Evolutionary conservation across 345 rosid genomes (phyloP).

Genomic region (Eucalyptus victrix): DNA sequence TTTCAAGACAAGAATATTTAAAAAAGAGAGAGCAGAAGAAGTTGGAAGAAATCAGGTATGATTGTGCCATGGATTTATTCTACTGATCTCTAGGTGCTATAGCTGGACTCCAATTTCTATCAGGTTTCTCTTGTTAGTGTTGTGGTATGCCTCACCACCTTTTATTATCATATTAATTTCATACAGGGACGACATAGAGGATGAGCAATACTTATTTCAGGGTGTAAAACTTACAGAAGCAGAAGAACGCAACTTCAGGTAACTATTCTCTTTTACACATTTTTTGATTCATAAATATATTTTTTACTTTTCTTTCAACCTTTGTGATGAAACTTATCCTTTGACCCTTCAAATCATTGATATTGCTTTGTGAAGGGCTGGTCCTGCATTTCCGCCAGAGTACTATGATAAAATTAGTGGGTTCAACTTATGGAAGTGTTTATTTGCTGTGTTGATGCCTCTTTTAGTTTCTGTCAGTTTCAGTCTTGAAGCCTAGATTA

Average conservation of each 20-base stretch:
- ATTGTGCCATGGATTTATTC: background rate
- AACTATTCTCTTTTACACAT: slow-evolving; percentile 2
- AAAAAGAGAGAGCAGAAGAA: slow-evolving; percentile 98
- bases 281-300: background rate
- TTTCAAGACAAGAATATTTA: slow-evolving; percentile 84
- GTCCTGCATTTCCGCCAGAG: background rate
- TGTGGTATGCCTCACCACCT: background rate
- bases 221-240: slow-evolving; percentile 67
- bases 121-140: background rate
- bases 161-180: background rate
- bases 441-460: background rate
- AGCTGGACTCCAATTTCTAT: background rate
- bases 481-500: background rate
- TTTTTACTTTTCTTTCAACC: background rate
- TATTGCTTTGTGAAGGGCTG: background rate
- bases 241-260: slow-evolving; percentile 61
- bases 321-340: background rate
- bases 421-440: background rate
- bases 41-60: slow-evolving; percentile 82
- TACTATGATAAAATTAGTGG: background rate
- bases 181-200: slow-evolving; percentile 80
- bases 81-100: background rate
- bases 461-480: background rate
- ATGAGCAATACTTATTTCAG: slow-evolving; percentile 73
- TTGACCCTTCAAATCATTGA: background rate